A percentile compares a stretch with the other conserved stretches of the same genome.
Conservation (phyloP, 345 rosid species). For the Chamaenerion angustifolium region DNA sequence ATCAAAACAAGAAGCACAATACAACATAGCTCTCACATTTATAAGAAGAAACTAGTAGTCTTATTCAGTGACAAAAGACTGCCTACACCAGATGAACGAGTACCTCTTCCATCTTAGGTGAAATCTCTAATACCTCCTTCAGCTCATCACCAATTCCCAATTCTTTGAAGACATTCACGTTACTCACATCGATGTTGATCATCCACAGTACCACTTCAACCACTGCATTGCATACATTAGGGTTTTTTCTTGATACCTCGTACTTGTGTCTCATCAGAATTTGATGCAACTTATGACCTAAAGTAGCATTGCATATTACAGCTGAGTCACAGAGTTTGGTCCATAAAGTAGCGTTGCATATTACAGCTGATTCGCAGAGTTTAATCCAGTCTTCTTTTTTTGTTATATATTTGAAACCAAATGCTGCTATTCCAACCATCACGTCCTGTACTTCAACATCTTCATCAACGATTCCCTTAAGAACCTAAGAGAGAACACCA, state of each 20-base stretch:
- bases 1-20: too few relatives aligned
- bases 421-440: conserved; percentile 52
- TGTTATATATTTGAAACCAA: conserved; percentile 41
- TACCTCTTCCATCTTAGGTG: too few relatives aligned
- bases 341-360: conserved; percentile 26
- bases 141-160: too few relatives aligned
- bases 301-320: conserved; percentile 25
- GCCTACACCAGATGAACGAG: too few relatives aligned
- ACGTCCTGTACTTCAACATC: conserved; percentile 68
- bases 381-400: conserved; percentile 25
- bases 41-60: too few relatives aligned
- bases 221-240: conserved; percentile 55
- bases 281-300: conserved; percentile 25
- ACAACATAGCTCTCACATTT: too few relatives aligned
- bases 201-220: conserved; percentile 68
- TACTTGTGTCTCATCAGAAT: conserved; percentile 37
- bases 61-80: too few relatives aligned
- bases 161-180: too few relatives aligned
- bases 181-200: conserved; percentile 23
- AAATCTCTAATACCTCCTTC: too few relatives aligned
- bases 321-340: conserved; percentile 17
- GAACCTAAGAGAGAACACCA: conserved; percentile 23
- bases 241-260: conserved; percentile 35
- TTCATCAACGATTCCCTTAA: conserved; percentile 41
- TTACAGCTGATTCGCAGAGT: conserved; percentile 24